Evolutionary conservation across 2,329 filamentous ascomycete species (phyloP).

Genomic region (Thyridium curvatum): DNA sequence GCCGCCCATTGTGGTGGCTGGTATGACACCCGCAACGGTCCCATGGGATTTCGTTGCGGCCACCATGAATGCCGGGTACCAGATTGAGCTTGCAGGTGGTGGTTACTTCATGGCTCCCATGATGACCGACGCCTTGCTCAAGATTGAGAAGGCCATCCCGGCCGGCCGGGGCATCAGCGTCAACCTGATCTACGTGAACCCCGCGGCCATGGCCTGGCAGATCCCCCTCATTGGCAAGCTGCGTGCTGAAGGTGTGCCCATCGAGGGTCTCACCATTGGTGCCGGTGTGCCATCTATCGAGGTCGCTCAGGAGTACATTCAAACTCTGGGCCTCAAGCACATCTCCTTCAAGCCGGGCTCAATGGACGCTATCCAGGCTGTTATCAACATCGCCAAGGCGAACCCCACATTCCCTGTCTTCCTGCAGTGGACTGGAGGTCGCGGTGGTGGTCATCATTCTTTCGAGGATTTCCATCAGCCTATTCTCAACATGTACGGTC

Average conservation of each 20-base stretch:
- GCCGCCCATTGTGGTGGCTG: constrained; percentile 83
- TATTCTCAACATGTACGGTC: constrained; percentile 83
- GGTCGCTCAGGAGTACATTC: constrained; percentile 87
- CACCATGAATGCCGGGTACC: constrained; percentile 92
- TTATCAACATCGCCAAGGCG: constrained; percentile 91
- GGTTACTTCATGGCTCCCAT: constrained; percentile 79
- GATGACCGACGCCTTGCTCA: constrained; percentile 76
- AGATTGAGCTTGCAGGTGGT: constrained; percentile 83
- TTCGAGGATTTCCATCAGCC: constrained; percentile 94
- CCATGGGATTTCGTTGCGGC: constrained; percentile 88
- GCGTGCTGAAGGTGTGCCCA: constrained; percentile 78
- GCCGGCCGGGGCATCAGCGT: constrained; percentile 82
- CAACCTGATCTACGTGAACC: constrained; percentile 89
- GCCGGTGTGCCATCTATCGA: constrained; percentile 92
- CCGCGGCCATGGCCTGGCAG: constrained; percentile 86
- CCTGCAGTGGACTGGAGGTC: constrained; percentile 90
- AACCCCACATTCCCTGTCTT: constrained; percentile 91
- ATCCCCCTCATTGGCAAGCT: constrained; percentile 78
- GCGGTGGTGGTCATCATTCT: constrained; percentile 90
- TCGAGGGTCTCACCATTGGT: constrained; percentile 88
- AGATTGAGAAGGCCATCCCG: constrained; percentile 80
- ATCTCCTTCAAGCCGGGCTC: constrained; percentile 94
- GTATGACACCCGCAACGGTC: constrained; percentile 89
- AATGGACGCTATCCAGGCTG: constrained; percentile 77
- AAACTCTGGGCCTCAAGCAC: constrained; percentile 87